Percentiles rank a stretch among this genome's conserved stretches.
Evolutionary conservation across 225 moss, liverwort and hornwort species (phyloP).

Genomic region (Takakia lepidozioides): DNA sequence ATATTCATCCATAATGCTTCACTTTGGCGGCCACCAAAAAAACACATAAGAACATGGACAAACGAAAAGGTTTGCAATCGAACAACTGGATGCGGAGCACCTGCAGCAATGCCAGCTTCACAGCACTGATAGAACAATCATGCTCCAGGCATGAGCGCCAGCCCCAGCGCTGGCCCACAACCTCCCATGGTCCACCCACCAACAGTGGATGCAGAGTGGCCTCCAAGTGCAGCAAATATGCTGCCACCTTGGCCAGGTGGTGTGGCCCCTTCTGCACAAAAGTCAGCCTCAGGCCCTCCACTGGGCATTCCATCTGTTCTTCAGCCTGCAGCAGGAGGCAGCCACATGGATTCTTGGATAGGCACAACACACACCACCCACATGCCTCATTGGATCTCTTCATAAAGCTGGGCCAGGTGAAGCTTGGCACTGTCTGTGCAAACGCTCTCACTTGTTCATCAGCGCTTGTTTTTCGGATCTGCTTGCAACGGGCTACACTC

Average conservation of each 20-base stretch:
- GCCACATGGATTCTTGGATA: slow-evolving; percentile 44
- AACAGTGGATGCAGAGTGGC: slow-evolving; percentile 64
- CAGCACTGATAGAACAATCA: slow-evolving; percentile 32
- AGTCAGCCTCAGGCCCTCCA: slow-evolving; percentile 59
- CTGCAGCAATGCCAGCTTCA: slow-evolving; percentile 57
- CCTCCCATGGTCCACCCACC: slow-evolving; percentile 69
- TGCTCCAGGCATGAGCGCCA: slow-evolving; percentile 82
- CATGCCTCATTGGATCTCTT: slow-evolving; percentile 80
- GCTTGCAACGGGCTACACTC: slow-evolving; percentile 55
- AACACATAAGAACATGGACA: no score
- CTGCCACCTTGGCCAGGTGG: slow-evolving; percentile 65
- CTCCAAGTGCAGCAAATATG: slow-evolving; percentile 83
- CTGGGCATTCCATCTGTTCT: slow-evolving; percentile 62
- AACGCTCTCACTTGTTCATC: slow-evolving; percentile 84
- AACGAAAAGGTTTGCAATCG: no score
- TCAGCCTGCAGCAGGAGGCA: slow-evolving; percentile 85
- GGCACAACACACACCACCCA: slow-evolving; percentile 87
- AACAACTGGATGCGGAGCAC: slow-evolving; percentile 19
- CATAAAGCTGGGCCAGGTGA: slow-evolving; percentile 79
- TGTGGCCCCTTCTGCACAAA: slow-evolving; percentile 39
- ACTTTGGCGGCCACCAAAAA: no score
- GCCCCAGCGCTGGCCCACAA: slow-evolving; percentile 46
- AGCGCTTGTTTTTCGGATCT: slow-evolving; percentile 48
- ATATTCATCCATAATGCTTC: no score
- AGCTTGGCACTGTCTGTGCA: slow-evolving; percentile 57